Evolutionary conservation across 177 flowering plant species (phyloP), one percentile per base, ranked within the genome.

Genomic region (Vitis hybrid): DNA sequence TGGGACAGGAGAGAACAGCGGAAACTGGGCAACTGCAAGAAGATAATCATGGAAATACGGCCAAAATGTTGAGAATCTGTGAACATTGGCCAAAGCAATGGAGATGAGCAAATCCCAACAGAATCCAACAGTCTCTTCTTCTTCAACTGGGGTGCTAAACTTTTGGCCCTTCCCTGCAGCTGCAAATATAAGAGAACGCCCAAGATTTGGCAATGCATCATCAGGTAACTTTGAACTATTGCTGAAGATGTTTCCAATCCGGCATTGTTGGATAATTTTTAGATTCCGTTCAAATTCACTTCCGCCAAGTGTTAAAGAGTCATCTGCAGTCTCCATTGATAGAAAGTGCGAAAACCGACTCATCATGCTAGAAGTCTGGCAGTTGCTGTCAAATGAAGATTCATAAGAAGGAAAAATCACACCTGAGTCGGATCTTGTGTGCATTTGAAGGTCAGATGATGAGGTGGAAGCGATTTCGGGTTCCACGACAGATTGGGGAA

Each of bases 81-180:
- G 74, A 57, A 82, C 21, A 73, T 94, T 94, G 60, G 83, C 74
- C 9, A 68, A 30, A 14, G 88, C 68, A 67, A 89, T 72, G 17
- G 80, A 75, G 13, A 71, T 60, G 15, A 95, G 61, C 60, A 93
- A 75, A 63, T 93, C 97, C 98, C 92, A 93, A 71, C 97, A 91
- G 72, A 93, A 90, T 4, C 76, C 87, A 52, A 88, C 91, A 1
- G 97, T 88, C 60, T 93, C 98, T 72, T 95, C 98, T 74, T 95
- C 99, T 72, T 93, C 98, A 8, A 86, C 76, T 1, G 92, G 81
- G 2, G 97, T 95, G 74, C 89, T 96, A 69, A 91, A 92, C 75
- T 89, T 92, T 65, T 94, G 98, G 51, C 94, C 96, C 78, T 84
- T 91, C 17, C 98, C 97, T 9, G 90, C 97, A 1, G 97, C 97